Percentiles rank a stretch among this genome's conserved stretches.
phyloP scores from a whole-genome alignment of 257 asterid species.

The Solanum sitiens region DNA sequence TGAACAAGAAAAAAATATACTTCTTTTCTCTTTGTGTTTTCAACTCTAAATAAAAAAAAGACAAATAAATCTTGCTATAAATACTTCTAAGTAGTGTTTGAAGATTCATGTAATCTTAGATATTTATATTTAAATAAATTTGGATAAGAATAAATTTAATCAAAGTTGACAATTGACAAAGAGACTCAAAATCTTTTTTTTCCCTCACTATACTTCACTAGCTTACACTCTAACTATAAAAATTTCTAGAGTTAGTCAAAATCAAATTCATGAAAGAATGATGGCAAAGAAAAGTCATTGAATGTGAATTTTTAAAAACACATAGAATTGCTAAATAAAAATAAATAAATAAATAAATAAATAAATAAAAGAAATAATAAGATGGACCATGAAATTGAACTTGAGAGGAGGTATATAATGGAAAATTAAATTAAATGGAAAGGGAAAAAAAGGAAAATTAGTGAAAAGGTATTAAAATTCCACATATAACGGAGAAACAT shows the following conservation, averaged over 20 bases:
- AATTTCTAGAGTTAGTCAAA: not conserved
- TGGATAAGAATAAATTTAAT: not conserved
- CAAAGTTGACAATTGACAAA: not conserved
- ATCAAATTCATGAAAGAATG: not conserved
- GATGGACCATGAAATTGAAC: not conserved
- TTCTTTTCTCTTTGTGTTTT: not conserved
- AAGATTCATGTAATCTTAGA: not conserved
- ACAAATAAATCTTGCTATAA: not conserved
- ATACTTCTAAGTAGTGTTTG: not conserved
- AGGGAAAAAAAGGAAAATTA: not conserved
- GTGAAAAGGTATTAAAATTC: not conserved
- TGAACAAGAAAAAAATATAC: not conserved
- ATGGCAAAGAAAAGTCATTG: not conserved
- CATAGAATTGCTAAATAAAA: not conserved
- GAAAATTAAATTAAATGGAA: not conserved
- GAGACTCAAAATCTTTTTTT: not conserved
- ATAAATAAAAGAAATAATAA: not conserved
- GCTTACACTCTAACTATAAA: not conserved
- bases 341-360: not conserved
- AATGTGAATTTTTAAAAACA: not conserved
- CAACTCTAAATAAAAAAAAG: not conserved
- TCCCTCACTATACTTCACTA: not conserved
- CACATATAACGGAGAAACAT: not conserved
- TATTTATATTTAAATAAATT: not conserved
- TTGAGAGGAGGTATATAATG: not conserved